Evolutionary conservation across 495 filamentous ascomycete genomes (phyloP), one percentile per base, ranked within the genome.

Genomic region (Letharia columbiana): DNA sequence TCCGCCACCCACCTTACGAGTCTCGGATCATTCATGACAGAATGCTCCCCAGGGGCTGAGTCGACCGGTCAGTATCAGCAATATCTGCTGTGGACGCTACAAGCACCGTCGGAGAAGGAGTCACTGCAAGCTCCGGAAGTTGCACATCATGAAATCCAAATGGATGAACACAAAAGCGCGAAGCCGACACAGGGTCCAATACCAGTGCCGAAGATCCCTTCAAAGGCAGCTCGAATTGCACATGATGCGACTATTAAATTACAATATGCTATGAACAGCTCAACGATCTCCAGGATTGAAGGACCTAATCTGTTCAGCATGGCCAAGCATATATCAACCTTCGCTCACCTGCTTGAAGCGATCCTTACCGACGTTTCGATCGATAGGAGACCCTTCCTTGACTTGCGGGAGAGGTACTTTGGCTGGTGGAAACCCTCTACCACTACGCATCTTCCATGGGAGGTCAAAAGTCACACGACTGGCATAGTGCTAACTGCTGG

Each of bases 401-500:
- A 45, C 41, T 50, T 41, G 35, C 49, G 33, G 17, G 10, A 49
- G 20, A 31, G 40, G 8, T 62, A 62, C 42, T 62, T 62, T 42
- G 44, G 35, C 18, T 62, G 61, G 61, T 62, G 41, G 41, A 62
- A 49, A 37, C 61, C 35, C 2, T 18, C 42, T 37, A 11, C 0
- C 11, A n/a, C 28, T 11, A 62, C 61, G 5, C 37, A 62, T 49
- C 17, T 50, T 37, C 61, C 61, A 45, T 62, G 61, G 61, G 18
- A 35, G 20, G 44, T 42, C 15, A 35, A 61, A 20, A 37, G 0
- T 20, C 31, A 57, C 6, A 57, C 54, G 6, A 57, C 54, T 37
- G 64, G 64, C 64, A 66, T 66, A 33, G 64, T 66, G 28, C 12
- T 66, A 31, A 60, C 52, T 2, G 64, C 57, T 37, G 64, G 64